Evolutionary conservation across 2,329 filamentous ascomycete genomes (phyloP).

Genomic region (Clathrospora elynae): DNA sequence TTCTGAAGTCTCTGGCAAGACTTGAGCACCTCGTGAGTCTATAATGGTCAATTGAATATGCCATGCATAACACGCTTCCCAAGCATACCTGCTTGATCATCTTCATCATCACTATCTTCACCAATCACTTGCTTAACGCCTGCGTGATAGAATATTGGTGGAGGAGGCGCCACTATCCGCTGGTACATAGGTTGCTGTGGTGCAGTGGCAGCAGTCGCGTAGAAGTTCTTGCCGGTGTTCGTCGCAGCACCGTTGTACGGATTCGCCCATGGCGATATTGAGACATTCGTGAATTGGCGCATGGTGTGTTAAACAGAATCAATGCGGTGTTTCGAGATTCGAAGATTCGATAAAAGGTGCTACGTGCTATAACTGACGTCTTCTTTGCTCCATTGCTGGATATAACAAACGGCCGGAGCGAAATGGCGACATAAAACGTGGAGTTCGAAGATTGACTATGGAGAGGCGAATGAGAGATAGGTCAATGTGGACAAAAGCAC

Average conservation of each 20-base stretch:
- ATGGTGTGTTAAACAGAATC: slow-evolving; percentile 34
- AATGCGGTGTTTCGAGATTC: slow-evolving; percentile 24
- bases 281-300: slow-evolving; percentile 40
- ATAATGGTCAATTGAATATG: slow-evolving; percentile 24
- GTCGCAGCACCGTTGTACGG: slow-evolving; percentile 30
- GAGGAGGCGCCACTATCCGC: slow-evolving; percentile 30
- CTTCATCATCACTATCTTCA: slow-evolving; percentile 19
- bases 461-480: slow-evolving; percentile 44
- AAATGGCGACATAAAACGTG: slow-evolving; percentile 47
- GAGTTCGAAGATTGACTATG: slow-evolving; percentile 39
- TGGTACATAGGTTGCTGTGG: slow-evolving; percentile 28
- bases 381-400: slow-evolving; percentile 40
- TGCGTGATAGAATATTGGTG: slow-evolving; percentile 33
- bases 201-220: slow-evolving; percentile 17
- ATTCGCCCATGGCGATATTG: slow-evolving; percentile 42
- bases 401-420: slow-evolving; percentile 32
- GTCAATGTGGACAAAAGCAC: slow-evolving; percentile 33
- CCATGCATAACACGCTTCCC: slow-evolving; percentile 1
- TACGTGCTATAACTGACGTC: slow-evolving; percentile 40
- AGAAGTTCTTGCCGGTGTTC: slow-evolving; percentile 24
- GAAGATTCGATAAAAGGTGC: slow-evolving; percentile 34
- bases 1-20: slow-evolving; percentile 25
- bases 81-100: slow-evolving; percentile 26
- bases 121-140: slow-evolving; percentile 30
- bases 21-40: slow-evolving; percentile 30